Percentiles rank a stretch among this genome's conserved stretches.
These are phyloP conservation scores for Thalassiosira gravida DNA, from an alignment of 352 stramenopile species.

Conservation along the genomic window DNA sequence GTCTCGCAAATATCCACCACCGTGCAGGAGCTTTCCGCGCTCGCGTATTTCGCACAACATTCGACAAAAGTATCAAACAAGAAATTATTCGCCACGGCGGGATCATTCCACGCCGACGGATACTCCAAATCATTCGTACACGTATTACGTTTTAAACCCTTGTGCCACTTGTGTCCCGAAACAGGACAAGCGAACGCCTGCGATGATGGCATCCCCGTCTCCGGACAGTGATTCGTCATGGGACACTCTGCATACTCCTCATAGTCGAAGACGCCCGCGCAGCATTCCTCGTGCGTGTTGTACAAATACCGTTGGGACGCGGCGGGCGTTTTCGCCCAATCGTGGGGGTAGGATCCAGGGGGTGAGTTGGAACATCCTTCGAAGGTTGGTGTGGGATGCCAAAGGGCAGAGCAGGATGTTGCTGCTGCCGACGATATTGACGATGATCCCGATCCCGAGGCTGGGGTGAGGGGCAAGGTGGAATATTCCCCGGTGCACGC, in stretches of 20 bases:
- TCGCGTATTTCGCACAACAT: conserved; percentile 9
- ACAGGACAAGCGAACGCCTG: too few species aligned
- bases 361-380: background rate
- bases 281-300: background rate
- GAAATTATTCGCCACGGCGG: background rate
- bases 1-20: conserved; percentile 4
- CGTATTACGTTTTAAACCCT: background rate
- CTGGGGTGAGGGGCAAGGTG: too few species aligned
- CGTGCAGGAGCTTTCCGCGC: background rate
- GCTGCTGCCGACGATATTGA: too few species aligned
- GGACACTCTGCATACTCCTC: background rate
- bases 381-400: background rate
- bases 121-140: conserved; percentile 21
- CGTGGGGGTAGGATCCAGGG: background rate
- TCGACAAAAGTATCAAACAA: conserved; percentile 18
- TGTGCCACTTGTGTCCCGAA: conserved; percentile 9
- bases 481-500: too few species aligned
- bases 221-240: background rate
- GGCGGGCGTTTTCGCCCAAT: background rate
- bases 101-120: conserved; percentile 21
- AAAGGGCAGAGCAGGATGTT: background rate
- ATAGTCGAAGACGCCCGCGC: background rate
- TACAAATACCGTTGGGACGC: background rate
- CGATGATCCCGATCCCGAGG: too few species aligned
- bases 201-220: background rate